A percentile compares a stretch with the other conserved stretches of the same genome.
Evolutionary conservation across 306 rosid species (phyloP).

Genomic region (Alnus rubra): DNA sequence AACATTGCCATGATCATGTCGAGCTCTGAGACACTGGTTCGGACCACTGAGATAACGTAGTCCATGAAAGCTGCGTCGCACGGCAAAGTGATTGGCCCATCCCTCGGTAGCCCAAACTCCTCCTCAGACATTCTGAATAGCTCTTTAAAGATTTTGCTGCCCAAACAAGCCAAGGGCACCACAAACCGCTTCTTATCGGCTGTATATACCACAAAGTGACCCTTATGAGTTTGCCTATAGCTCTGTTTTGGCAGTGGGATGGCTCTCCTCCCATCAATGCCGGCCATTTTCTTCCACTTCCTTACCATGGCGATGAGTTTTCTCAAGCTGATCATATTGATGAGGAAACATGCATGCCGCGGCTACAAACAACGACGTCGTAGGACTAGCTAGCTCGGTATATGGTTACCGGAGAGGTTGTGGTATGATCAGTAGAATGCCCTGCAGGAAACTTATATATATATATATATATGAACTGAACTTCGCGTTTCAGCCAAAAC

Average conservation of each 20-base stretch:
- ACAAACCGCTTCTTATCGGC: conserved; percentile 29
- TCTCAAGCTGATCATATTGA: conserved; percentile 25
- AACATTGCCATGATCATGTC: conserved; percentile 20
- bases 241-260: conserved; percentile 26
- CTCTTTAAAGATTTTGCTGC: conserved; percentile 28
- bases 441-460: neutral
- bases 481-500: conserved; percentile 9
- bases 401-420: neutral
- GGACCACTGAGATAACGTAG: conserved; percentile 23
- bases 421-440: neutral
- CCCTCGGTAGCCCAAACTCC: conserved; percentile 32
- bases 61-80: conserved; percentile 33
- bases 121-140: conserved; percentile 34
- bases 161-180: conserved; percentile 32
- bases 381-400: neutral
- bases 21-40: conserved; percentile 17
- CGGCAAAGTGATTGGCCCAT: conserved; percentile 37
- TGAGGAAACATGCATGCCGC: too few relatives aligned
- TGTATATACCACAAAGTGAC: conserved; percentile 38
- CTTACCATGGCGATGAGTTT: conserved; percentile 28
- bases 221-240: conserved; percentile 22
- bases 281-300: conserved; percentile 36
- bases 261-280: conserved; percentile 8
- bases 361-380: neutral
- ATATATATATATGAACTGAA: too few relatives aligned